Conservation (phyloP, 2,329 filamentous ascomycete genomes). For the Fusarium euwallaceae region DNA sequence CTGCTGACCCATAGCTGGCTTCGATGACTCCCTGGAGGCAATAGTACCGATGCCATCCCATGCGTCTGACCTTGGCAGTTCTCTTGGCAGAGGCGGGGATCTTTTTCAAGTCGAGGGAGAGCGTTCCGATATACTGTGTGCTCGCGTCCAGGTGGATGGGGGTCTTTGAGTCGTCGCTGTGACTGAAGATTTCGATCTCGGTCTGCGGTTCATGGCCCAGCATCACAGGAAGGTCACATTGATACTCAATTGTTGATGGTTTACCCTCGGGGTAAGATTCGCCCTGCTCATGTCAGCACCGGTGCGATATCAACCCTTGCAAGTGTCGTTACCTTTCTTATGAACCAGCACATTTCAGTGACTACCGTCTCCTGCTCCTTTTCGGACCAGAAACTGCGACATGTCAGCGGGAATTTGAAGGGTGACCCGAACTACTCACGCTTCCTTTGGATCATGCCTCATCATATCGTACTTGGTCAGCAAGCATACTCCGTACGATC, state of each 20-base stretch:
- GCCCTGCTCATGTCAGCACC: slow-evolving; percentile 45
- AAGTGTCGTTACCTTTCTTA: slow-evolving; percentile 50
- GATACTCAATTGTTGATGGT: slow-evolving; percentile 54
- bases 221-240: slow-evolving; percentile 55
- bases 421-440: slow-evolving; percentile 43
- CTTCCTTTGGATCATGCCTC: slow-evolving; percentile 54
- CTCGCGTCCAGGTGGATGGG: slow-evolving; percentile 49
- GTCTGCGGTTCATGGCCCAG: slow-evolving; percentile 53
- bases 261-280: slow-evolving; percentile 55
- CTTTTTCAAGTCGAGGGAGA: slow-evolving; percentile 53
- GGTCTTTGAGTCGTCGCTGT: slow-evolving; percentile 48
- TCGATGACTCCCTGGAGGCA: slow-evolving; percentile 54
- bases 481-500: slow-evolving; percentile 55
- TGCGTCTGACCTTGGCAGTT: slow-evolving; percentile 48
- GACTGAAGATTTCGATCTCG: slow-evolving; percentile 55
- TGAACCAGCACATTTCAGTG: slow-evolving; percentile 57
- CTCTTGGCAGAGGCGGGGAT: slow-evolving; percentile 50
- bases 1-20: slow-evolving; percentile 55
- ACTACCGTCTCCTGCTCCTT: slow-evolving; percentile 55
- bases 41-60: slow-evolving; percentile 55
- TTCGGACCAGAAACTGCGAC: slow-evolving; percentile 53
- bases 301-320: neutral
- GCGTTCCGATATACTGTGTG: slow-evolving; percentile 51
- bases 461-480: slow-evolving; percentile 53
- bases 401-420: slow-evolving; percentile 25